These are phyloP conservation scores for Fusarium devonianum DNA, from an alignment of 2,329 filamentous ascomycete species.

Conservation along the genomic window DNA sequence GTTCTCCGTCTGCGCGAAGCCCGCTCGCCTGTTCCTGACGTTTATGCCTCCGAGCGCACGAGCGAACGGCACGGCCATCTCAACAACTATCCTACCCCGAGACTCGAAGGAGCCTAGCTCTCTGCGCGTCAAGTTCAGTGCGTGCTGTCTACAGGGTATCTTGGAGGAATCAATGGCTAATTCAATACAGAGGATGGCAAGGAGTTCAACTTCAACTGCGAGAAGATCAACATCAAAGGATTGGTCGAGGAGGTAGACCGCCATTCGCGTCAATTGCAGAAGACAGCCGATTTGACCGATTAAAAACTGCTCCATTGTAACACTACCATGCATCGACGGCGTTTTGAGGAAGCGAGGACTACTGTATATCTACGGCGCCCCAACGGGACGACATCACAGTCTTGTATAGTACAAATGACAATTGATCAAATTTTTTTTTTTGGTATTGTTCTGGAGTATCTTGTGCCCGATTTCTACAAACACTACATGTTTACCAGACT, in stretches of 20 bases:
- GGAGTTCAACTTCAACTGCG: conserved; percentile 82
- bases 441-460: conserved; percentile 30
- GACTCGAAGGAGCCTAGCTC: conserved; percentile 71
- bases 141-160: conserved; percentile 36
- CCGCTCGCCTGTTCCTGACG: conserved; percentile 87
- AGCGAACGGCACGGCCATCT: conserved; percentile 75
- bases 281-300: conserved; percentile 79
- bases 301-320: conserved; percentile 42
- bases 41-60: conserved; percentile 83
- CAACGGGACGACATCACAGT: conserved; percentile 30
- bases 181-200: conserved; percentile 81
- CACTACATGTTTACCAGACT: conserved; percentile 23
- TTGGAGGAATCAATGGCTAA: conserved; percentile 35
- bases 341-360: conserved; percentile 41
- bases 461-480: conserved; percentile 27
- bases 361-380: conserved; percentile 27
- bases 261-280: conserved; percentile 82
- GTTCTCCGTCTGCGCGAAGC: conserved; percentile 79
- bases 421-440: conserved; percentile 34
- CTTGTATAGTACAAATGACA: conserved; percentile 40
- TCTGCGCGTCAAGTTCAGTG: conserved; percentile 87
- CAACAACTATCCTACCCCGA: conserved; percentile 77
- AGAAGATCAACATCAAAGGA: conserved; percentile 83
- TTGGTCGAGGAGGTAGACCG: conserved; percentile 89
- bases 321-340: conserved; percentile 45